Evolutionary conservation across 805 yeast species (phyloP), one percentile per base, ranked within the genome.

Genomic region (Schwanniomyces occidentalis): DNA sequence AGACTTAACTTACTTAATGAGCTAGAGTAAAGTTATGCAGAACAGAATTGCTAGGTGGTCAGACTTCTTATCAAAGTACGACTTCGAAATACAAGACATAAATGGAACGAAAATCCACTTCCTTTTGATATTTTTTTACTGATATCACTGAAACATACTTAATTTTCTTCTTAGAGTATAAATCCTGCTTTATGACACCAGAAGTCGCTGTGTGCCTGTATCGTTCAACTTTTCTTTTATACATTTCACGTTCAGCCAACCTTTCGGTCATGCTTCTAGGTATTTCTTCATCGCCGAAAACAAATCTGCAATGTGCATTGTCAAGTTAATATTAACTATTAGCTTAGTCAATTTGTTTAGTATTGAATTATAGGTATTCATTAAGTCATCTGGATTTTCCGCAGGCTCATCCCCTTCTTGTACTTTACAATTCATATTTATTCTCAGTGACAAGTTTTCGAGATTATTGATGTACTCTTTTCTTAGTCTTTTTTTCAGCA

Each of bases 371-470:
- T 34, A 27, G 13, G 19, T 21, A 3, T 27, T 16, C 4, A 27
- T n/a, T 5, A 34, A 14, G 21, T 27, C 32, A n/a, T 34, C 16
- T 2, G 37, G 32, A 20, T 34, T 23, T 14, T 34, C 37, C 3
- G 37, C 26, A 9, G 32, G 37, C 3, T 17, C n/a, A 5, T 27
- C 32, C 13, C 32, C 37, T 10, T 34, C 32, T 16, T 34, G 37
- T 4, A 34, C 37, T 8, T 21, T 19, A 14, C 32, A 34, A 14
- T 34, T 34, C 14, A 15, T 20, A 20, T n/a, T 9, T n/a, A 34
- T 34, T 16, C 34, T 27, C 16, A 8, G 8, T 8, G 15, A 13
- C 12, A 31, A 8, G 10, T 31, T 12, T 12, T 10, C 12, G 8
- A 31, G 17, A 6, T 16, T 24, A 9, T 15, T 7, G 10, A 22